Evolutionary conservation across 495 filamentous ascomycete species (phyloP).

Genomic region (Copromyces sp.): DNA sequence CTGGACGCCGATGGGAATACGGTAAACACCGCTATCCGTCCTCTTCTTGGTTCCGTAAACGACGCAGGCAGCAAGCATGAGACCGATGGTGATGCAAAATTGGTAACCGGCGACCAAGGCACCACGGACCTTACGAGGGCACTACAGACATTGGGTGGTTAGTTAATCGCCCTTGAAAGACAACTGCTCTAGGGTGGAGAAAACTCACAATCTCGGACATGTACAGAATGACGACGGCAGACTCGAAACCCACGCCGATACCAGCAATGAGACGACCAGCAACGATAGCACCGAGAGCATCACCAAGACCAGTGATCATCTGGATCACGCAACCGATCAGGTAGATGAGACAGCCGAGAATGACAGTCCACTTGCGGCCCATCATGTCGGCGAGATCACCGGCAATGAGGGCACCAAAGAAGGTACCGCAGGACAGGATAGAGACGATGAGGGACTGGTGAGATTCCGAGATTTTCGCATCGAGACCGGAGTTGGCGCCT

Average conservation of each 20-base stretch:
- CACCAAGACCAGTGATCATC: constrained; percentile 31
- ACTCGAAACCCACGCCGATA: constrained; percentile 65
- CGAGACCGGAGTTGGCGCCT: constrained; percentile 5
- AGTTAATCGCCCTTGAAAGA: background rate
- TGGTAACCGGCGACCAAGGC: constrained; percentile 67
- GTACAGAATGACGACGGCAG: constrained; percentile 65
- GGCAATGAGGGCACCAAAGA: constrained; percentile 63
- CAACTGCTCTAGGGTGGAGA: background rate
- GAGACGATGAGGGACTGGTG: constrained; percentile 58
- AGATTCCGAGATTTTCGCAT: constrained; percentile 17
- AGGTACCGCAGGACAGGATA: constrained; percentile 65
- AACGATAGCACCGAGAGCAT: constrained; percentile 44
- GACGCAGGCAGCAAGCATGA: constrained; percentile 63
- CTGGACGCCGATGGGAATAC: constrained; percentile 63
- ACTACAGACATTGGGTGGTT: constrained; percentile 17
- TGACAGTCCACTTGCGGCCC: constrained; percentile 59
- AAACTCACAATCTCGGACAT: constrained; percentile 53
- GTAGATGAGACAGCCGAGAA: constrained; percentile 55
- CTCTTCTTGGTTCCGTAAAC: constrained; percentile 57
- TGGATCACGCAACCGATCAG: constrained; percentile 54
- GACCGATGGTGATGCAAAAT: constrained; percentile 67
- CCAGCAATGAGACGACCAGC: constrained; percentile 63
- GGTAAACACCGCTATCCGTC: constrained; percentile 54
- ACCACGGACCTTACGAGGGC: constrained; percentile 61
- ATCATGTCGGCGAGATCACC: constrained; percentile 59